Evolutionary conservation across 495 filamentous ascomycete genomes (phyloP).

Genomic region (Penicillium malachiteum): DNA sequence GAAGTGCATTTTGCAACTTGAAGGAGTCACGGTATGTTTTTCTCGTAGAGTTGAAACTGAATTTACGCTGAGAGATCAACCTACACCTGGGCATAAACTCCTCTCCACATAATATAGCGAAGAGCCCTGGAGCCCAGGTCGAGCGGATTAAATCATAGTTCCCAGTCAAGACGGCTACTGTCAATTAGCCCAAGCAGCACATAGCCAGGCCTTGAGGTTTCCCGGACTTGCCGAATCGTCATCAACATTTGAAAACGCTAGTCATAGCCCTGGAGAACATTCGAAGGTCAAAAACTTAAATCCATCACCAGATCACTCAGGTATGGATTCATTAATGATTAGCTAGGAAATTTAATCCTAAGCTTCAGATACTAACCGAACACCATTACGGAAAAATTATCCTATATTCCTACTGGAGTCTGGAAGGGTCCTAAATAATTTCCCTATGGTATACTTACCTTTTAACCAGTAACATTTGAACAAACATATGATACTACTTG

Average conservation of each 20-base stretch:
- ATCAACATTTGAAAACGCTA: not conserved
- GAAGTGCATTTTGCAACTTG: not conserved
- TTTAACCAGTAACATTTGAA: too few species aligned
- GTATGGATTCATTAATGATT: too few species aligned
- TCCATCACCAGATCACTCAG: not conserved
- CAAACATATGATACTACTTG: not conserved
- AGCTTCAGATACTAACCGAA: not conserved
- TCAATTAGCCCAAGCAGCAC: not conserved
- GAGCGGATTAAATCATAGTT: too few species aligned
- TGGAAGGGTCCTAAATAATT: not conserved
- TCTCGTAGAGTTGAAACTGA: not conserved
- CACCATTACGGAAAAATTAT: not conserved
- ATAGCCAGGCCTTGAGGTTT: not conserved
- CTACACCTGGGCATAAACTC: not conserved
- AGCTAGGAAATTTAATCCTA: not conserved
- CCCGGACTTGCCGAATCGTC: not conserved
- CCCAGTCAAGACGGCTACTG: not conserved
- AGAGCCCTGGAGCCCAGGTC: too few species aligned
- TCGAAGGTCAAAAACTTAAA: not conserved
- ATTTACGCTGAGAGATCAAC: not conserved
- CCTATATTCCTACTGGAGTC: not conserved
- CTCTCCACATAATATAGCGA: not conserved
- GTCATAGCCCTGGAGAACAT: too few species aligned
- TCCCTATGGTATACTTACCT: not conserved
- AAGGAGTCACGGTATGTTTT: too few species aligned